Conservation (phyloP, 2,329 filamentous ascomycete genomes). For the Xylaria sp. region DNA sequence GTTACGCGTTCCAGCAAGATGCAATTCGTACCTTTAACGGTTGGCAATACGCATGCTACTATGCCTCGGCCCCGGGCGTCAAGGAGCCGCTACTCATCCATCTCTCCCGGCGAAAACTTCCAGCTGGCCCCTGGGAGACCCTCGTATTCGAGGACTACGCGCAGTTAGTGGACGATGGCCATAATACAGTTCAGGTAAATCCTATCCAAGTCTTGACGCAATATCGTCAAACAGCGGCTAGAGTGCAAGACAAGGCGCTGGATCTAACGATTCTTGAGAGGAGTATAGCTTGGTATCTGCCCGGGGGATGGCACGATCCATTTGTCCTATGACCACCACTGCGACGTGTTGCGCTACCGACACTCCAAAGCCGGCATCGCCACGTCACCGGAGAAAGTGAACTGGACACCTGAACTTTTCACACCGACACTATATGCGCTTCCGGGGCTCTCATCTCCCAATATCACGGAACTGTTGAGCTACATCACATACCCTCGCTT, state of each 20-base stretch:
- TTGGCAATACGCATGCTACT: slow-evolving; percentile 63
- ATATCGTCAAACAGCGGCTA: background rate
- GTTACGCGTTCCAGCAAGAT: slow-evolving; percentile 62
- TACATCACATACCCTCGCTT: slow-evolving; percentile 64
- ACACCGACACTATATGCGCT: slow-evolving; percentile 52
- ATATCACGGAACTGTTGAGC: slow-evolving; percentile 47
- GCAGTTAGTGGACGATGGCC: slow-evolving; percentile 62
- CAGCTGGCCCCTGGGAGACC: slow-evolving; percentile 57
- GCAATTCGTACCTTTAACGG: slow-evolving; percentile 59
- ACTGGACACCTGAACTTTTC: slow-evolving; percentile 53
- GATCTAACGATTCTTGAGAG: slow-evolving; percentile 26
- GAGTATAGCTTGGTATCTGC: slow-evolving; percentile 57
- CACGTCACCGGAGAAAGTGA: slow-evolving; percentile 46
- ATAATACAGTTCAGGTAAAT: slow-evolving; percentile 62
- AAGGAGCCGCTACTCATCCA: slow-evolving; percentile 57
- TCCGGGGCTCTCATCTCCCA: slow-evolving; percentile 48
- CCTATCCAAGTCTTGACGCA: background rate
- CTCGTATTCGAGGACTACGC: slow-evolving; percentile 61
- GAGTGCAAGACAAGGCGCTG: background rate
- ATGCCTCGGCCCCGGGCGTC: slow-evolving; percentile 46
- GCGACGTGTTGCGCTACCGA: slow-evolving; percentile 56
- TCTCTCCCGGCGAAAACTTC: slow-evolving; percentile 57
- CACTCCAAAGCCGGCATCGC: slow-evolving; percentile 51
- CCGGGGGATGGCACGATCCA: slow-evolving; percentile 64
- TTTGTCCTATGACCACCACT: slow-evolving; percentile 64